Evolutionary conservation across 2,329 filamentous ascomycete genomes (phyloP), one percentile per base, ranked within the genome.

Genomic region (Coniochaeta prunicola): DNA sequence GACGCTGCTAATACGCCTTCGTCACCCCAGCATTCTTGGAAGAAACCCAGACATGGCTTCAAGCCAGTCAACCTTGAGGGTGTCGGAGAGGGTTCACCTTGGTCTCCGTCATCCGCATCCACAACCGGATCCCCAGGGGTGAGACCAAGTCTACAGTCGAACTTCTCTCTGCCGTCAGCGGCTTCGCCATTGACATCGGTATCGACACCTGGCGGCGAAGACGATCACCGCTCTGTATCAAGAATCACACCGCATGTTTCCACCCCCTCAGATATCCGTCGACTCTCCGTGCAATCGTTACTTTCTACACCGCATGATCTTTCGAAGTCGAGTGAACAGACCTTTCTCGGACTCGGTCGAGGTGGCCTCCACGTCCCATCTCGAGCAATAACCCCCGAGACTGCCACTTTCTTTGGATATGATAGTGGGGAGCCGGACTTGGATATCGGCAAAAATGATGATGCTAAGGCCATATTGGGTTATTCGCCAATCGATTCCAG

Each of bases 401-500:
- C 76, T 63, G 71, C 73, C 36, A 79, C 73, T 7, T 82, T 79
- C 48, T 91, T 89, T 68, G 90, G 90, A 6, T 81, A 89, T 60
- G 90, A 93, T 67, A 78, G 83, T 59, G 90, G 90, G 0, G 77
- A 85, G 61, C 80, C 80, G 10, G 90, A 93, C 71, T 73, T 84
- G 21, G 90, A 93, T 65, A 74, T 89, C 1, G 84, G 84, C 30
- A 82, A 80, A 56, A 92, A 92, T 64, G 83, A 91, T 66, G 90
- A 93, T 64, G 73, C 75, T 31, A 81, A 81, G 56, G 88, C 89
- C 17, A 86, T 92, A 40, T 80, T 80, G 15, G 70, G 68, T 3
- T 65, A 65, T 24, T 72, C 71, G 12, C 71, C 70, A 2, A 56
- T 69, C 33, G 58, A 69, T 28, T 66, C 67, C 45, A 65, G n/a